These are phyloP conservation scores for Nothophaeocryptopus gaeumannii DNA, from an alignment of 2,329 filamentous ascomycete species.

Conservation along the genomic window DNA sequence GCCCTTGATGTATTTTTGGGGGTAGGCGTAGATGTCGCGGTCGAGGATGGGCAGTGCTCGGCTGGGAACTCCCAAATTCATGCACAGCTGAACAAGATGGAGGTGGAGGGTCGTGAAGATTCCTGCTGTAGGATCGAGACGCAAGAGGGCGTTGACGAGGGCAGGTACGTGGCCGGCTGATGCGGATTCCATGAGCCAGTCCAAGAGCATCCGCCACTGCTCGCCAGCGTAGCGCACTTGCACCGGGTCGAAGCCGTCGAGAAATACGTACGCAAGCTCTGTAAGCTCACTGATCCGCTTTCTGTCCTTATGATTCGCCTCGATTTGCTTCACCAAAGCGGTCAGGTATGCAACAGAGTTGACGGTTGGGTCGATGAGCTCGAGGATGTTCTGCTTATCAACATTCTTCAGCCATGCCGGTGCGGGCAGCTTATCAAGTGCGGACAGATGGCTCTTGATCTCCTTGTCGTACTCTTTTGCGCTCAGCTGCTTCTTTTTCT, in stretches of 20 bases:
- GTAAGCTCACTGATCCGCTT: constrained; percentile 43
- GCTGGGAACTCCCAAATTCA: constrained; percentile 52
- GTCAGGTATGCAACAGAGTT: constrained; percentile 61
- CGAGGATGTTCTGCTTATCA: constrained; percentile 41
- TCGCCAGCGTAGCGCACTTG: constrained; percentile 55
- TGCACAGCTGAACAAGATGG: constrained; percentile 56
- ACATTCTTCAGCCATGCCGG: constrained; percentile 37
- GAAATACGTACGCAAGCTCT: constrained; percentile 49
- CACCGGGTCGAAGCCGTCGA: constrained; percentile 51
- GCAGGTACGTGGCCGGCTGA: constrained; percentile 29
- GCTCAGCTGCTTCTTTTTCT: constrained; percentile 26
- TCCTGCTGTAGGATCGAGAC: constrained; percentile 63
- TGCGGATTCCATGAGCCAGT: constrained; percentile 25
- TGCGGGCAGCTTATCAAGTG: constrained; percentile 35
- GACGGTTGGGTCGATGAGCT: constrained; percentile 53
- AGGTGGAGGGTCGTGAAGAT: constrained; percentile 66
- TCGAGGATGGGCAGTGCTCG: constrained; percentile 61
- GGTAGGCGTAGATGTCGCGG: constrained; percentile 64
- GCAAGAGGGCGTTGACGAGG: constrained; percentile 56
- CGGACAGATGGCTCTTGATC: constrained; percentile 36
- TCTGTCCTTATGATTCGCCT: constrained; percentile 25
- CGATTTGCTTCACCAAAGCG: constrained; percentile 45
- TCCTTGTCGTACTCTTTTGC: constrained; percentile 41
- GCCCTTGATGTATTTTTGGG: constrained; percentile 38
- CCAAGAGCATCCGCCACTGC: constrained; percentile 47